Percentiles rank a stretch among this genome's conserved stretches.
Conservation (phyloP, 192 early-diverging fungal genomes). For the Backusella sp. region DNA sequence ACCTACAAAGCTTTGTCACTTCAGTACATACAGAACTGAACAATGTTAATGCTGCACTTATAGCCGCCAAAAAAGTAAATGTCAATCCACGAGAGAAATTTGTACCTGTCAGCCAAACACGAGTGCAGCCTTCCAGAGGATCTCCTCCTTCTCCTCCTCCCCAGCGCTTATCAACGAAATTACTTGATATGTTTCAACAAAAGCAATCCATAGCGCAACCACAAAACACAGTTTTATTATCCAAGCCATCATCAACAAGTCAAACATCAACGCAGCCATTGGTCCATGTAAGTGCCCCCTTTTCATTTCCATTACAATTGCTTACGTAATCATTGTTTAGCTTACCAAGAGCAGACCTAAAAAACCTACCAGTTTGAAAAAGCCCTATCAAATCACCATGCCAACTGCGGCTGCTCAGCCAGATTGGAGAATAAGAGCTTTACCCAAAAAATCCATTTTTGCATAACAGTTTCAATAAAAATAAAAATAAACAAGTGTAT, state of each 20-base stretch:
- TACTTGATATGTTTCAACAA: slow-evolving; percentile 9
- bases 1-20: not conserved
- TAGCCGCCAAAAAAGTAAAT: not conserved
- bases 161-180: slow-evolving; percentile 6
- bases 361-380: slow-evolving; percentile 9
- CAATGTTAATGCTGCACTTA: not conserved
- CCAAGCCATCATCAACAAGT: not conserved
- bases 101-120: not conserved
- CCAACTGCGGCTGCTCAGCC: slow-evolving; percentile 14
- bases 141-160: not conserved
- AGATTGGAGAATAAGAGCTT: slow-evolving; percentile 13
- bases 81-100: not conserved
- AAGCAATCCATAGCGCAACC: not conserved
- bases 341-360: not conserved
- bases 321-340: not conserved
- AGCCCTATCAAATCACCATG: not conserved
- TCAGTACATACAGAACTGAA: not conserved
- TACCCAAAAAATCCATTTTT: slow-evolving; percentile 2
- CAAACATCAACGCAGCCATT: not conserved
- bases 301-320: not conserved
- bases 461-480: not conserved
- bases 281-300: not conserved
- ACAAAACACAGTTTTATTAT: not conserved
- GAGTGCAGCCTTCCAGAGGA: too few relatives aligned
- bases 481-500: not conserved